Conservation (phyloP, 164 flowering plant genomes). For the Brasenia schreberi region DNA sequence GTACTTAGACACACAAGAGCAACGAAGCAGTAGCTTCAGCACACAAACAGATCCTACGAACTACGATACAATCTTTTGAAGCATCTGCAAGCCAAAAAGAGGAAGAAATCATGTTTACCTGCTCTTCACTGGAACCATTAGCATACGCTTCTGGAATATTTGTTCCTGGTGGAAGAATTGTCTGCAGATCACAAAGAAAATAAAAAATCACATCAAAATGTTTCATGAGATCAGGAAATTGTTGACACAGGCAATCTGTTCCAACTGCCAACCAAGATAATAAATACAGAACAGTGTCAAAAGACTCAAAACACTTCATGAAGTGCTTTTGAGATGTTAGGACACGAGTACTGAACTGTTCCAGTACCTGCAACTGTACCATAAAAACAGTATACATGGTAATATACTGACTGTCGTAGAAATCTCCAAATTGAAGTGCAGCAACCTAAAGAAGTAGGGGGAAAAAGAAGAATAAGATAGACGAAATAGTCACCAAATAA, state of each 20-base stretch:
- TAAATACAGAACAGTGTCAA: not conserved
- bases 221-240: not conserved
- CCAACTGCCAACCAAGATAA: not conserved
- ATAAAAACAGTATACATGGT: constrained; percentile 76
- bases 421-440: constrained; percentile 76
- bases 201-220: too few relatives aligned
- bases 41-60: not conserved
- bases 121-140: constrained; percentile 81
- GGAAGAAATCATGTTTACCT: constrained; percentile 23
- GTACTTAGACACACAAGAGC: not conserved
- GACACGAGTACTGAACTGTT: not conserved
- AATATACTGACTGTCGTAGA: constrained; percentile 63
- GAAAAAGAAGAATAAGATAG: too few relatives aligned
- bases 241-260: not conserved
- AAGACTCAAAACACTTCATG: too few relatives aligned
- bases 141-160: constrained; percentile 88
- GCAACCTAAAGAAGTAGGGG: constrained; percentile 52
- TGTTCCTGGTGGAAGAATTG: constrained; percentile 59
- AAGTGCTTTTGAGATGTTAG: too few relatives aligned
- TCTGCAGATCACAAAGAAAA: constrained; percentile 19
- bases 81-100: not conserved
- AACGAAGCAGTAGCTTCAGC: not conserved
- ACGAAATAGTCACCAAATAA: too few relatives aligned
- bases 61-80: not conserved
- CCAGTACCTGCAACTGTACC: constrained; percentile 75